Evolutionary conservation across 106 monocot genomes (phyloP), one percentile per base, ranked within the genome.

Genomic region (Allium sativum): DNA sequence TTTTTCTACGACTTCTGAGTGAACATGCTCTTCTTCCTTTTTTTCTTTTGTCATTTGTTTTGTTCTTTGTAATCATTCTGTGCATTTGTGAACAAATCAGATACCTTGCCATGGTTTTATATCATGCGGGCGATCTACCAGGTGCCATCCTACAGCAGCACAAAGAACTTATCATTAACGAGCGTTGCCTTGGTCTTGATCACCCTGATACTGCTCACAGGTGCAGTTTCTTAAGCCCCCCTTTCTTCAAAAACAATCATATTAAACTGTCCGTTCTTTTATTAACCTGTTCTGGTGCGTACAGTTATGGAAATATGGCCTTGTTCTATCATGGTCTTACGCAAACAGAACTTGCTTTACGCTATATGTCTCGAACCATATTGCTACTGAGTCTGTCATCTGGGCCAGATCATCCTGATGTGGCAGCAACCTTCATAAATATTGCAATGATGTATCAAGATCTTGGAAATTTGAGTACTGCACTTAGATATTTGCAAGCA

Each of bases 391-490:
- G 87, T 44, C 70, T 98, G 42, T 84, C 92, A 55, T 84, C 88
- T 20, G 98, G 98, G 3, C 80, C 92, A 16, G 80, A 92, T 65
- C 92, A 98, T 68, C 98, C 98, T 20, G 98, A 98, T 75, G 85
- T 92, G 59, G 87, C 98, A 18, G 80, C 88, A 19, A 98, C 91
- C 48, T 86, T 98, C 57, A 98, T 98, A 71, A 98, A 98, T 57
- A 78, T 92, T 42, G 98, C 98, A 53, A 92, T 98, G 88, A 92
- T 98, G 98, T 98, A 81, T 66, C 98, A 98, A 64, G 98, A 98
- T 77, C 71, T 76, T 40, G 88, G 92, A 8, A 98, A 98, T 45
- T 88, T 92, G 92, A 72, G 88, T 67, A 81, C 88, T 50, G 98
- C 92, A 42, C 78, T 98, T 44, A 63, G 98, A 10, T 98, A 88